Percentiles rank a stretch among this genome's conserved stretches.
Evolutionary conservation across 116 monocot species (phyloP).

Genomic region (Posidonia oceanica): DNA sequence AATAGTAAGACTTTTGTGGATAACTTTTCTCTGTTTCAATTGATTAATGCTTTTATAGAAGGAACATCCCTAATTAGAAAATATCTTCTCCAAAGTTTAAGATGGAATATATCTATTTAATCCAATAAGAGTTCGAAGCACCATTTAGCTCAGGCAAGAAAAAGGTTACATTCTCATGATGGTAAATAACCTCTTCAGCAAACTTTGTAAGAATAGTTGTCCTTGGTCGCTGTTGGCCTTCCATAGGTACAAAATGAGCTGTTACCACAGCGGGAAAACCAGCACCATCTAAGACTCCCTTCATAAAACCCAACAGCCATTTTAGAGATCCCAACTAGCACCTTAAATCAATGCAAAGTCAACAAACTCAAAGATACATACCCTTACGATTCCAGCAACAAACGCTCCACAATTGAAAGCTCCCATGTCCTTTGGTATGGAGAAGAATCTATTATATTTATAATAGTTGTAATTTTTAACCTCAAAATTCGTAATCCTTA

Average conservation of each 20-base stretch:
- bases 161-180: not conserved
- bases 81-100: too few species aligned
- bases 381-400: slow-evolving; percentile 94
- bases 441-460: slow-evolving; percentile 53
- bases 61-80: too few species aligned
- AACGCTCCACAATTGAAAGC: slow-evolving; percentile 96
- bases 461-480: not conserved
- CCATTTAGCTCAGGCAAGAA: not conserved
- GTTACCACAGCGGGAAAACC: slow-evolving; percentile 97
- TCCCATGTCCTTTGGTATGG: slow-evolving; percentile 99
- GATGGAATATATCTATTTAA: not conserved
- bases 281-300: slow-evolving; percentile 83
- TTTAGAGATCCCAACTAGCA: not conserved
- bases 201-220: slow-evolving; percentile 96
- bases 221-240: slow-evolving; percentile 81
- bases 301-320: slow-evolving; percentile 9
- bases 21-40: too few species aligned
- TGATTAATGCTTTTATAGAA: too few species aligned
- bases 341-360: not conserved
- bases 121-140: not conserved
- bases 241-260: slow-evolving; percentile 96
- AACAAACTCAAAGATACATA: slow-evolving; percentile 6
- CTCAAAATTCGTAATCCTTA: not conserved
- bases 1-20: not conserved
- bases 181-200: slow-evolving; percentile 78